Conservation (phyloP, 108 stramenopile genomes). For the Nannochloropsis granulata region DNA sequence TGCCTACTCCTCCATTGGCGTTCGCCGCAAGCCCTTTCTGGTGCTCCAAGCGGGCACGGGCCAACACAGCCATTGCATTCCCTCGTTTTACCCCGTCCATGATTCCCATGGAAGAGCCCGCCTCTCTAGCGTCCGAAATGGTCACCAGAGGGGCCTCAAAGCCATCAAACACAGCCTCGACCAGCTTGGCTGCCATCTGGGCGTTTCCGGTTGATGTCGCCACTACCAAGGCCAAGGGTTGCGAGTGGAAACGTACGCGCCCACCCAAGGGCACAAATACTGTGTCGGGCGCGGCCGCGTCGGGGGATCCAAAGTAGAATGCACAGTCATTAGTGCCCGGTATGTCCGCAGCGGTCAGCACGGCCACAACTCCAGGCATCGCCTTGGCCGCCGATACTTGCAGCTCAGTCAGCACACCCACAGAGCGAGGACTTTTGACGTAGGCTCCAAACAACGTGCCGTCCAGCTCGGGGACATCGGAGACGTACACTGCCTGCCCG, state of each 20-base stretch:
- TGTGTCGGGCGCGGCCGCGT: background rate
- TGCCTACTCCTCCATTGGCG: background rate
- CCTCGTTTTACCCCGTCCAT: background rate
- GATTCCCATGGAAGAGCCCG: background rate
- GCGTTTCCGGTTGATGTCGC: background rate
- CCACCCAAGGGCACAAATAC: background rate
- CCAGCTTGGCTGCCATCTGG: background rate
- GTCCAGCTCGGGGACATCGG: background rate
- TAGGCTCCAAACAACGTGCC: conserved; percentile 4
- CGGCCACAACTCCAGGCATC: background rate
- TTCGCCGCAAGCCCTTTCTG: background rate
- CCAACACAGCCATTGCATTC: background rate
- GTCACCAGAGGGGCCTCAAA: background rate
- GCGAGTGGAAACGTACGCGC: background rate
- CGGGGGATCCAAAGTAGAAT: background rate
- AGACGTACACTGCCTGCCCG: conserved; percentile 18
- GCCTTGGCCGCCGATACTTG: background rate
- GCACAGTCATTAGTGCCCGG: conserved; percentile 1
- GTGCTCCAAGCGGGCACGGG: background rate
- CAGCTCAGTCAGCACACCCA: background rate
- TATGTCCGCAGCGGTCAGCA: conserved; percentile 9
- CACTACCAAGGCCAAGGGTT: conserved; percentile 4
- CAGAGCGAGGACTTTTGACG: background rate
- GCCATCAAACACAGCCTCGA: conserved; percentile 3
- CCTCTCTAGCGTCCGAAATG: background rate